Conservation (phyloP, 164 flowering plant species). For the Berberis thunbergii region DNA sequence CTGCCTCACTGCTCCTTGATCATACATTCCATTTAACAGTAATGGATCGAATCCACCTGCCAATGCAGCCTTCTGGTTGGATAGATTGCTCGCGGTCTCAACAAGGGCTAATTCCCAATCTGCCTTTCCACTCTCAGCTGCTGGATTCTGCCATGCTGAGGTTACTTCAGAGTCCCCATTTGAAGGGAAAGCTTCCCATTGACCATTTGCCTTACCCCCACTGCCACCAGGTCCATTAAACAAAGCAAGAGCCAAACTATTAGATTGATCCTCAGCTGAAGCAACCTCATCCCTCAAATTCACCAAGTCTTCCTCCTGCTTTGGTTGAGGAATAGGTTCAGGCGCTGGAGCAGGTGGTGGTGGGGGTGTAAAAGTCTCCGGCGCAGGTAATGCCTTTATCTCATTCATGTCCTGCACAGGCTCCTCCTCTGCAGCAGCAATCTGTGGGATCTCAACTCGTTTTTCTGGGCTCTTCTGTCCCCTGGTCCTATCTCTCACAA, state of each 20-base stretch:
- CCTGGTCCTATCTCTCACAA: conserved; percentile 37
- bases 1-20: conserved; percentile 63
- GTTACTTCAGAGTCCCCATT: conserved; percentile 41
- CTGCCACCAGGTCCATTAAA: conserved; percentile 32
- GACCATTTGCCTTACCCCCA: conserved; percentile 26
- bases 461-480: conserved; percentile 39
- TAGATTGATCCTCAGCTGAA: conserved; percentile 59
- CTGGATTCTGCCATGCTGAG: conserved; percentile 68
- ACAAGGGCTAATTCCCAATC: conserved; percentile 87
- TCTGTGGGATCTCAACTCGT: conserved; percentile 14
- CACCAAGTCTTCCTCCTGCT: conserved; percentile 43
- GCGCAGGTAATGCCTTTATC: conserved; percentile 67
- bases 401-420: conserved; percentile 43
- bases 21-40: conserved; percentile 69
- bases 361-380: conserved; percentile 36
- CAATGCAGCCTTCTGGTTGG: conserved; percentile 51
- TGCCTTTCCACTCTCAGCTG: conserved; percentile 55
- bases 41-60: conserved; percentile 67
- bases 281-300: conserved; percentile 44
- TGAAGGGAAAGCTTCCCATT: conserved; percentile 58
- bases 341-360: conserved; percentile 27
- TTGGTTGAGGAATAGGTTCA: conserved; percentile 23
- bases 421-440: conserved; percentile 16
- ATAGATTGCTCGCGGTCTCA: conserved; percentile 52
- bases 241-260: conserved; percentile 59